Evolutionary conservation across 164 flowering plant genomes (phyloP).

Genomic region (Warburgia ugandensis): DNA sequence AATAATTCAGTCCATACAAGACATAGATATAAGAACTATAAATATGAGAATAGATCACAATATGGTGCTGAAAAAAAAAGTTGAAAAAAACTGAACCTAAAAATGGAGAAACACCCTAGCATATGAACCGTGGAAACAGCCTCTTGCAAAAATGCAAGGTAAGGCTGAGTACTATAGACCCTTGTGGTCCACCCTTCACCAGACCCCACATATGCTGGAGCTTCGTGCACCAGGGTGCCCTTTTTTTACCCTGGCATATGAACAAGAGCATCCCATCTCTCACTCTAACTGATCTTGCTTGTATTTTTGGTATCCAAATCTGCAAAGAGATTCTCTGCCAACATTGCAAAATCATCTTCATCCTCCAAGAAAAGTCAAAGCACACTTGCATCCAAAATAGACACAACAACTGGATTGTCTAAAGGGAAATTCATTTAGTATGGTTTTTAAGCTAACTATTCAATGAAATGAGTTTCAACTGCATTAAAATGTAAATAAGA

Average conservation of each 20-base stretch:
- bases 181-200: too few species aligned
- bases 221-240: too few species aligned
- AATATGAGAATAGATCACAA: neutral
- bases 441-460: neutral
- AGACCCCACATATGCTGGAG: too few species aligned
- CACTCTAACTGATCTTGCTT: conserved; percentile 53
- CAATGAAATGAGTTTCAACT: neutral
- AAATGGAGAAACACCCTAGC: conserved; percentile 69
- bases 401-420: conserved; percentile 67
- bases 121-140: too few species aligned
- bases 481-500: neutral
- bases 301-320: conserved; percentile 60
- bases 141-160: too few species aligned
- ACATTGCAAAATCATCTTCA: conserved; percentile 84
- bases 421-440: conserved; percentile 7
- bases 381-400: conserved; percentile 52
- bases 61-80: neutral
- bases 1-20: too few species aligned
- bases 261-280: conserved; percentile 47
- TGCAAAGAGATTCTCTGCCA: conserved; percentile 73
- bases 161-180: too few species aligned
- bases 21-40: neutral
- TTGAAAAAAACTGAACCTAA: conserved; percentile 41
- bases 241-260: conserved; percentile 64
- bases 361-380: conserved; percentile 50